Percentiles rank a stretch among this genome's conserved stretches.
These are phyloP conservation scores for Trichoderma brevicompactum DNA, from an alignment of 2,329 filamentous ascomycete species.

Conservation along the genomic window DNA sequence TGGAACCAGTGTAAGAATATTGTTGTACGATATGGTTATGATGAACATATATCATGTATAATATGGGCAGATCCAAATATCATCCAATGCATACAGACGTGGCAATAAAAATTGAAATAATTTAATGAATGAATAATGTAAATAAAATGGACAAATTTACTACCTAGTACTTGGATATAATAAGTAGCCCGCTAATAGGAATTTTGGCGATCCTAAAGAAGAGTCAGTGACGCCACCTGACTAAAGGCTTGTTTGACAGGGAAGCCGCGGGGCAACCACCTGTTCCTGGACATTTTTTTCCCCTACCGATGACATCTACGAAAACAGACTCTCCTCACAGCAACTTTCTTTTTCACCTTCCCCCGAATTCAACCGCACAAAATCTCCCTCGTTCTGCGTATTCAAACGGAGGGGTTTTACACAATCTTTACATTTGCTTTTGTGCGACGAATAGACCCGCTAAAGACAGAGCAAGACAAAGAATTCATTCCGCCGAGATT, in stretches of 20 bases:
- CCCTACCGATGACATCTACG: neutral
- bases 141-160: neutral
- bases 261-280: slow-evolving; percentile 17
- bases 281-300: slow-evolving; percentile 15
- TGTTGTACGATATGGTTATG: slow-evolving; percentile 23
- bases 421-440: neutral
- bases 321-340: neutral
- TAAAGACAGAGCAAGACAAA: neutral
- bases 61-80: neutral
- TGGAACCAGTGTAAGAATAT: slow-evolving; percentile 8
- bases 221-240: slow-evolving; percentile 25
- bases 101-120: neutral
- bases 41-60: slow-evolving; percentile 10
- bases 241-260: neutral
- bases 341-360: neutral
- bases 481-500: neutral
- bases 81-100: neutral
- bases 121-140: neutral
- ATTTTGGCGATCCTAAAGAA: neutral
- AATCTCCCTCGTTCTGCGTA: neutral
- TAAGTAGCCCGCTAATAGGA: neutral
- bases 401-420: neutral
- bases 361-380: neutral
- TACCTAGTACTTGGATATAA: neutral
- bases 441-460: neutral